Evolutionary conservation across 2,329 filamentous ascomycete species (phyloP), one percentile per base, ranked within the genome.

Genomic region (Microdochium paspali): DNA sequence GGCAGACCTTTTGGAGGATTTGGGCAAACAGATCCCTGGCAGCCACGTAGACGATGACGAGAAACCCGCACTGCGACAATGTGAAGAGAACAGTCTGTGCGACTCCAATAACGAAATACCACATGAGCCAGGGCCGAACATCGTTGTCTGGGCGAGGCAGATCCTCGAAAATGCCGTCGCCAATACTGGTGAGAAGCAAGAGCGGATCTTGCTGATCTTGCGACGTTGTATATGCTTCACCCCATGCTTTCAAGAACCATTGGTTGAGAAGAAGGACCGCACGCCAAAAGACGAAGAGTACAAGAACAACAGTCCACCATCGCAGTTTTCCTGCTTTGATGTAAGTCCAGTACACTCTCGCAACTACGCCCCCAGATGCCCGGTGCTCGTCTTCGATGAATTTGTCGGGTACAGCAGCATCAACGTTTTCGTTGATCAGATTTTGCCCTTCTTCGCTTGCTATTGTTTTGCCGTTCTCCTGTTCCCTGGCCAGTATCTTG

Each of bases 201-300:
- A 20, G 5, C 18, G 23, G 18, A 32, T 45, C 2, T 30, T 42
- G 3, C 40, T 26, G n/a, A 44, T 42, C 48, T 20, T 53, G 49
- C 46, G 51, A 46, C 44, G 60, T 63, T 7, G 71, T 68, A 61
- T 90, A 91, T 6, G 81, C 80, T 60, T 94, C 87, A 25, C 87
- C 87, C 89, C 90, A 95, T 24, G 84, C 76, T 61, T 95, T 94
- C 47, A 95, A 73, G 42, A 93, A 90, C 77, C 88, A 91, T 1
- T 79, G 82, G 57, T 88, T 79, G 1, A 74, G 74, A 32, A 94
- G 71, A 31, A 82, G 77, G 18, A 79, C 67, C 12, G 81, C 58
- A 6, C 90, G 81, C 56, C 81, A 87, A 0, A 82, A 35, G 5
- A 76, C 63, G 50, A 90, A 79, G 12, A 82, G 68, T 1, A 79